Evolutionary conservation across 352 stramenopile species (phyloP).

Genomic region (Pythium myriotylum): DNA sequence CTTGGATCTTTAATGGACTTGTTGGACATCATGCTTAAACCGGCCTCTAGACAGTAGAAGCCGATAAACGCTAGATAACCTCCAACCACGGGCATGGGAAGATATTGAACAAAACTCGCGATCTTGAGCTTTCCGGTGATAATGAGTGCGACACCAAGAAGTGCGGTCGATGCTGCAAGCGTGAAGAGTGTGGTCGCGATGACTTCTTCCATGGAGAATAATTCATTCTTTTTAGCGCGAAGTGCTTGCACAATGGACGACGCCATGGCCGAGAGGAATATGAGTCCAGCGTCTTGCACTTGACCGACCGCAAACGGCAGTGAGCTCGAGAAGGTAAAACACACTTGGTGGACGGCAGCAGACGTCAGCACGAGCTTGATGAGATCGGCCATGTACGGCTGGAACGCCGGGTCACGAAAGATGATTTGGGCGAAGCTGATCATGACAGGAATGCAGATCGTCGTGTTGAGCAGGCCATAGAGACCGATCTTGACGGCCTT

Average conservation of each 20-base stretch:
- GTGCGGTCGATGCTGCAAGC: slow-evolving; percentile 90
- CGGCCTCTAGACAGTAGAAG: slow-evolving; percentile 86
- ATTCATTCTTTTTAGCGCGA: slow-evolving; percentile 56
- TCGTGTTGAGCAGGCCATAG: slow-evolving; percentile 93
- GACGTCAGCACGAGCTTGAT: slow-evolving; percentile 95
- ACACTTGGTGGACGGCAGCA: slow-evolving; percentile 79
- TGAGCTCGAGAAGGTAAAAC: slow-evolving; percentile 88
- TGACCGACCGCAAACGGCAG: slow-evolving; percentile 97
- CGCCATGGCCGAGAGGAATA: slow-evolving; percentile 97
- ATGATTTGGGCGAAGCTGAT: slow-evolving; percentile 97
- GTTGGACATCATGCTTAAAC: slow-evolving; percentile 88
- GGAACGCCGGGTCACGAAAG: slow-evolving; percentile 92
- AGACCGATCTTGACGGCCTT: slow-evolving; percentile 69
- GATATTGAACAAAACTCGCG: slow-evolving; percentile 96
- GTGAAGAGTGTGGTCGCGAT: slow-evolving; percentile 95
- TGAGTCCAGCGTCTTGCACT: slow-evolving; percentile 98
- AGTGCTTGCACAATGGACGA: slow-evolving; percentile 85
- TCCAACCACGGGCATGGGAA: slow-evolving; percentile 97
- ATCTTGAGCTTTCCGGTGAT: slow-evolving; percentile 94
- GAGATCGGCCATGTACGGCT: slow-evolving; percentile 90
- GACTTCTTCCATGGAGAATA: slow-evolving; percentile 75
- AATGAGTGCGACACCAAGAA: slow-evolving; percentile 93
- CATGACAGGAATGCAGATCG: slow-evolving; percentile 92
- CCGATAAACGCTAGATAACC: slow-evolving; percentile 99
- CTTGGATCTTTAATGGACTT: slow-evolving; percentile 87